phyloP scores from a whole-genome alignment of 495 filamentous ascomycete genomes.

The Barbatosphaeria neglecta region DNA sequence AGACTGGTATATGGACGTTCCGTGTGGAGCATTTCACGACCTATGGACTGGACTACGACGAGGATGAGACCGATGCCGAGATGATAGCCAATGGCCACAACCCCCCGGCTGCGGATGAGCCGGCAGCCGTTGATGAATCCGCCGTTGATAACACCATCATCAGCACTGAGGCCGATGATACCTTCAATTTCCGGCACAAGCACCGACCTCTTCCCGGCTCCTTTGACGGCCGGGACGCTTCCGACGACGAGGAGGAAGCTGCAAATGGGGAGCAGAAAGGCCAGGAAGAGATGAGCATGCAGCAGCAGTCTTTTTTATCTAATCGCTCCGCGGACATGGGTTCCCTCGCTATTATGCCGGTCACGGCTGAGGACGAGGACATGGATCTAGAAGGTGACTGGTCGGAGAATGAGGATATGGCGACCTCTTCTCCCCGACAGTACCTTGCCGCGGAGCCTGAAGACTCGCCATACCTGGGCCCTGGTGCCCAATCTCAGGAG shows the following conservation, averaged over 20 bases:
- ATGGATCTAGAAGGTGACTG: conserved; percentile 61
- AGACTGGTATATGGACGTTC: conserved; percentile 82
- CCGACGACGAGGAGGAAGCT: conserved; percentile 34
- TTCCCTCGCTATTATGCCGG: conserved; percentile 53
- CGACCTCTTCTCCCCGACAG: conserved; percentile 56
- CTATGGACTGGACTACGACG: conserved; percentile 83
- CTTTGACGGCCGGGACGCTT: conserved; percentile 51
- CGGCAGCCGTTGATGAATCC: no score
- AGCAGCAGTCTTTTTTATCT: conserved; percentile 78
- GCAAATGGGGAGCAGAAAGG: no score
- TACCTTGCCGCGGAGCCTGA: conserved; percentile 57
- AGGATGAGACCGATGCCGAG: conserved; percentile 55
- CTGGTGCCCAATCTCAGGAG: conserved; percentile 23
- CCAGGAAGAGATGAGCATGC: conserved; percentile 16
- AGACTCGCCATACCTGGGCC: conserved; percentile 22
- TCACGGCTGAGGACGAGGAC: conserved; percentile 45
- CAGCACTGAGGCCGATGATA: conserved; percentile 54
- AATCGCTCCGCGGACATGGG: conserved; percentile 74
- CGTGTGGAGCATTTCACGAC: conserved; percentile 89
- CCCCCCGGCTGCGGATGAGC: not conserved
- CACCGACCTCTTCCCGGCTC: conserved; percentile 61
- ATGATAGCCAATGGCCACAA: conserved; percentile 27
- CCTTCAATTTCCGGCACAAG: conserved; percentile 65
- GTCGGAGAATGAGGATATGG: conserved; percentile 65
- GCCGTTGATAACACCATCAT: no score